Evolutionary conservation across 805 yeast genomes (phyloP), one percentile per base, ranked within the genome.

Genomic region (Cyberlindnera americana): DNA sequence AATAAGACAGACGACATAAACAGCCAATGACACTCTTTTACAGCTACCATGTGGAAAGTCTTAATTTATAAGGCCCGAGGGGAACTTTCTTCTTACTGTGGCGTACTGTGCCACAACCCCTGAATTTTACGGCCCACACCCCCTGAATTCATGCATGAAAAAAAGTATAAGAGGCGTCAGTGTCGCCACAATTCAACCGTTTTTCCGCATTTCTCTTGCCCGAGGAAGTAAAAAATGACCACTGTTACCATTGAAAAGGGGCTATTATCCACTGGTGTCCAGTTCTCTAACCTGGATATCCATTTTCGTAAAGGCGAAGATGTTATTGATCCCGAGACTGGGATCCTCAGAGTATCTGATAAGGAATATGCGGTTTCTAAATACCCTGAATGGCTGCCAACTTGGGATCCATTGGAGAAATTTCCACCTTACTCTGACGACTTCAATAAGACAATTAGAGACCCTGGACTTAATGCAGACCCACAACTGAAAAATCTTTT

Each of bases 381-480:
- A 34, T 71, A 65, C 58, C 81, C 83, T 3, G 79, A 74, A 10
- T 81, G 75, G 64, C 67, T 80, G 33, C 88, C 88, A 13, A 72
- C 83, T 2, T 81, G 83, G 83, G 77, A 80, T 54, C 80, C 80
- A n/a, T 64, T 56, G 16, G 72, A 77, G 52, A 72, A 73, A 49
- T 70, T 60, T 52, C 70, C 67, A 13, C 73, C 80, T 13, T 66
- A 73, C 48, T 19, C 52, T n/a, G 69, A 71, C 49, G 74, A 75
- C 40, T 78, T 77, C 62, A 76, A 75, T 53, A 73, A 66, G 53
- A 19, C 25, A 4, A 41, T 41, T 29, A 59, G 59, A 23, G 90
- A 83, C 52, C 78, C 81, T n/a, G 89, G 82, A n/a, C 59, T 66
- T 21, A 65, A 72, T 40, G 89, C 83, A n/a, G 83, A 81, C 54